Base-by-base conservation (phyloP, 495 filamentous ascomycete genomes). In the Talaromyces trachyspermus region DNA sequence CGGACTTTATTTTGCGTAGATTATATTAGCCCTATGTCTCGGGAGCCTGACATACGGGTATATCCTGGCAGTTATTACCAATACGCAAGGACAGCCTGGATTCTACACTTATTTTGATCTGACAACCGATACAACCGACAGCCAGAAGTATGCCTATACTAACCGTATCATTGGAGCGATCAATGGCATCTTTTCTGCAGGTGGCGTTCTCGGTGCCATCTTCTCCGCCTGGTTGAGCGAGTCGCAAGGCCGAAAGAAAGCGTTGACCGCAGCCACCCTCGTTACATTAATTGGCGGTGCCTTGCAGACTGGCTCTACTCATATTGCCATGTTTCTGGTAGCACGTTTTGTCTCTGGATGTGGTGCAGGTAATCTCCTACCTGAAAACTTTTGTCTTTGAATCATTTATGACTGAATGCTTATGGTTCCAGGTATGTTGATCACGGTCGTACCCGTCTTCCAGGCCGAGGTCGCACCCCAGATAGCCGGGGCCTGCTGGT, bases 281-380 rank as follows among this genome's bases (percentile, higher is more conserved):
- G 24, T 42, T 42, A 42, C 38, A 20, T 42, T 65, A 0, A 49
- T 67, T 41, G 80, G 80, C 59, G 69, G 73, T 47, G 62, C 74
- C 32, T 63, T 84, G 20, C 79, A 83, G 63, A 74, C 69, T 18
- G 63, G 60, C 10, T 60, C 61, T 18, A 49, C 50, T 3, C 56
- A 58, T 30, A 37, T 59, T 19, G 61, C 50, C 6, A 61, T 64
- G 56, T 58, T 66, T 52, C 61, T 66, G 40, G 61, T 54, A 29
- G 61, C 59, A 18, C 55, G 64, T 15, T 53, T 59, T 30, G 36
- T 67, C 20, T 58, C 62, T 8, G 64, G 64, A 5, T 37, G 57
- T 3, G 60, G 57, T 15, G 52, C 53, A 24, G 64, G 64, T 32
- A 56, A 62, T 19, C 38, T 42, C 38, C 24, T 20, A 23, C 20